A percentile compares a stretch with the other conserved stretches of the same genome.
Evolutionary conservation across 140 eudicot species (phyloP).

Genomic region (Ambrosia hybrid): DNA sequence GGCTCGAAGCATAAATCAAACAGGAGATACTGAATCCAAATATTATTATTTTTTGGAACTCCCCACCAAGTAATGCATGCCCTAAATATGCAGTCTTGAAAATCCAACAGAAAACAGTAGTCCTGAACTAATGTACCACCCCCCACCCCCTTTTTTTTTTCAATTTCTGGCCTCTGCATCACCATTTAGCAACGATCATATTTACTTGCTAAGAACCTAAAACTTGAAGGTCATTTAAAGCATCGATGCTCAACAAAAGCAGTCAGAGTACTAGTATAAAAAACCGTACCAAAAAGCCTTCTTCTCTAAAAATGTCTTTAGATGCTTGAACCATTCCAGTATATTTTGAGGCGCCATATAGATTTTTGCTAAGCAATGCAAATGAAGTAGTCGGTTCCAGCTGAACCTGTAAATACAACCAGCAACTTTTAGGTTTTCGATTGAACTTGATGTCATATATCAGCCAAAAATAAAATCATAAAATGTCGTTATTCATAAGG

Average conservation of each 20-base stretch:
- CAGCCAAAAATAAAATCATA: conserved; percentile 5
- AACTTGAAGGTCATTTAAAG: not conserved
- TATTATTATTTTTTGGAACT: not conserved
- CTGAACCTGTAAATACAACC: conserved; percentile 62
- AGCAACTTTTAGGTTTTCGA: not conserved
- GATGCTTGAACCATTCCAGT: conserved; percentile 92
- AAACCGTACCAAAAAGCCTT: conserved; percentile 69
- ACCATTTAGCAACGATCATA: too few relatives aligned
- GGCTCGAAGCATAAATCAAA: not conserved
- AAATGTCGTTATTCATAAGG: not conserved
- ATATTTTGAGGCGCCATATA: conserved; percentile 65
- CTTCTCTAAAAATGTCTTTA: conserved; percentile 81
- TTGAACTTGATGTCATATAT: conserved; percentile 4
- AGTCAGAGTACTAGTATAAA: not conserved
- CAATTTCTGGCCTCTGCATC: too few relatives aligned
- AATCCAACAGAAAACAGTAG: too few relatives aligned
- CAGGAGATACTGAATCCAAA: not conserved
- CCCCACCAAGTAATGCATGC: not conserved
- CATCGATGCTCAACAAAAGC: not conserved
- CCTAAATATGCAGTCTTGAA: not conserved
- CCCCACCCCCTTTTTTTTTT: too few relatives aligned
- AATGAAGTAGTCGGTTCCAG: conserved; percentile 79
- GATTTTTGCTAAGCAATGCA: conserved; percentile 57
- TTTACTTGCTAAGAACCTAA: conserved; percentile 2
- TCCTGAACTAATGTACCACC: too few relatives aligned